Evolutionary conservation across 148 eudicot species (phyloP).

Genomic region (Cornus controversa): DNA sequence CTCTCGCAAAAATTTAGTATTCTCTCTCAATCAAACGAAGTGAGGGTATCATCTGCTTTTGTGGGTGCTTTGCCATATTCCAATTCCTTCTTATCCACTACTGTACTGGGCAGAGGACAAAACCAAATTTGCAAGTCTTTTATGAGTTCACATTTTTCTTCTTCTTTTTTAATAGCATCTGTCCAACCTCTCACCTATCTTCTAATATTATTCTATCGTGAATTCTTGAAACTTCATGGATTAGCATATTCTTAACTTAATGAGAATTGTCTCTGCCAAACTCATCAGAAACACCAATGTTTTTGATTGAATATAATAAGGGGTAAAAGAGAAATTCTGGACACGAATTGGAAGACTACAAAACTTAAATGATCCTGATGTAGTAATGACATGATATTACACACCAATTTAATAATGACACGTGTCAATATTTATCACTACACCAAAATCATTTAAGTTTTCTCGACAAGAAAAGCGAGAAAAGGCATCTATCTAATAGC

Average conservation of each 20-base stretch:
- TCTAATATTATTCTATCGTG: background rate
- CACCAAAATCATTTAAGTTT: too few species aligned
- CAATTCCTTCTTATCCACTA: background rate
- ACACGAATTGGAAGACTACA: too few species aligned
- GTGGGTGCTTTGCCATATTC: background rate
- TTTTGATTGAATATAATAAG: too few species aligned
- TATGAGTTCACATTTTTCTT: background rate
- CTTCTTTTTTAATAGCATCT: background rate
- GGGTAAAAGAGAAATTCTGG: too few species aligned
- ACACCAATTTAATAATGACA: too few species aligned
- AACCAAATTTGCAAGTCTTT: background rate
- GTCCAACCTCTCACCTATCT: background rate
- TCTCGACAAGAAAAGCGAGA: background rate
- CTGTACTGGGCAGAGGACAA: background rate
- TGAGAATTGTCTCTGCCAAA: background rate
- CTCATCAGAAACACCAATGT: background rate
- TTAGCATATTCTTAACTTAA: conserved; percentile 2
- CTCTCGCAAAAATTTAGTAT: too few species aligned
- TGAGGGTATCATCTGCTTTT: background rate
- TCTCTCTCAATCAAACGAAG: too few species aligned
- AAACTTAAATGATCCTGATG: too few species aligned
- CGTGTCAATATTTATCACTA: too few species aligned
- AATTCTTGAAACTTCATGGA: background rate
- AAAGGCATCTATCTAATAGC: background rate
- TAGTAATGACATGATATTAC: too few species aligned